A percentile compares a stretch with the other conserved stretches of the same genome.
These are phyloP conservation scores for Hymenoscyphus fraxineus DNA, from an alignment of 2,329 filamentous ascomycete species.

Conservation along the genomic window DNA sequence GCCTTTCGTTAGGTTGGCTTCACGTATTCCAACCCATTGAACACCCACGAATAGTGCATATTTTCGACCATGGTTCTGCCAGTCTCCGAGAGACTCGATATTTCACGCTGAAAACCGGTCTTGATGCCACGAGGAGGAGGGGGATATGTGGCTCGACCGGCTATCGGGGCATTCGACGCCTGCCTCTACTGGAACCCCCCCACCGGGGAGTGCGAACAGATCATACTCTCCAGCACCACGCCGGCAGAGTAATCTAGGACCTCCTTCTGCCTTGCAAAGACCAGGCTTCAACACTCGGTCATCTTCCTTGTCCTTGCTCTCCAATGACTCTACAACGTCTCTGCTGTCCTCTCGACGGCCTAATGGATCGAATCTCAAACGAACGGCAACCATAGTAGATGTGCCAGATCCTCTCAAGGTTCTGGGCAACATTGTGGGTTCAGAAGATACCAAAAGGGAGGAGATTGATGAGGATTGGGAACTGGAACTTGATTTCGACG, in stretches of 20 bases:
- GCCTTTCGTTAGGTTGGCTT: background rate
- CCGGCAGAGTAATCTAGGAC: slow-evolving; percentile 64
- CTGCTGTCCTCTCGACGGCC: slow-evolving; percentile 62
- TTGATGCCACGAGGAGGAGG: slow-evolving; percentile 9
- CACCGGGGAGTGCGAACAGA: slow-evolving; percentile 54
- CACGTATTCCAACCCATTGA: background rate
- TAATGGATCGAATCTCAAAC: slow-evolving; percentile 66
- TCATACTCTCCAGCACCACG: slow-evolving; percentile 68
- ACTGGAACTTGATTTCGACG: slow-evolving; percentile 73
- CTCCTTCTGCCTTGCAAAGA: slow-evolving; percentile 64
- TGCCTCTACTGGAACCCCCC: slow-evolving; percentile 47
- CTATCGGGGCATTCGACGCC: slow-evolving; percentile 65
- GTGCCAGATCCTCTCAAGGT: slow-evolving; percentile 68
- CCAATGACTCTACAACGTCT: slow-evolving; percentile 74
- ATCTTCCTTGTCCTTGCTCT: slow-evolving; percentile 74
- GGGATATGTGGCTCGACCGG: slow-evolving; percentile 83
- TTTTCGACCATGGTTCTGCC: background rate
- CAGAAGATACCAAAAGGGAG: slow-evolving; percentile 25
- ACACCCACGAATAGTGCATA: background rate
- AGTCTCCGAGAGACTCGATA: slow-evolving; percentile 2
- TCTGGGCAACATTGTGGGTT: slow-evolving; percentile 44
- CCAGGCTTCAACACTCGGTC: slow-evolving; percentile 65
- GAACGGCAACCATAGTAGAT: slow-evolving; percentile 49
- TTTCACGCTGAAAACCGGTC: slow-evolving; percentile 2
- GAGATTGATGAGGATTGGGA: slow-evolving; percentile 50